phyloP scores from a whole-genome alignment of 345 rosid species.

The Acer campestre region DNA sequence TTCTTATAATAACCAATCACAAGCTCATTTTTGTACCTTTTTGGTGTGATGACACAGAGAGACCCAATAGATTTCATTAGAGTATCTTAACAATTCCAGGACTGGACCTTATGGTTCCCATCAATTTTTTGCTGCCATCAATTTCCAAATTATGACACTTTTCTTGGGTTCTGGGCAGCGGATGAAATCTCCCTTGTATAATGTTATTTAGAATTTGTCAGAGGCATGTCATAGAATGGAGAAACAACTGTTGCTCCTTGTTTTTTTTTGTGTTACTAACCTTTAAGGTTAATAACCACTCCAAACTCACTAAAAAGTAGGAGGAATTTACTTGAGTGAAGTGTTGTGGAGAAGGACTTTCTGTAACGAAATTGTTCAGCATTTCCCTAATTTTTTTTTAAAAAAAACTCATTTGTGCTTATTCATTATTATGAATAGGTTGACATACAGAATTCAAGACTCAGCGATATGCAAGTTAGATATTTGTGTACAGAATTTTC shows the following conservation, averaged over 20 bases:
- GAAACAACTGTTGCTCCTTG: background rate
- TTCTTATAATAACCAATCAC: no score
- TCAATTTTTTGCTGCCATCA: background rate
- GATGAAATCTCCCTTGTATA: background rate
- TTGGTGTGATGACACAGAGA: background rate
- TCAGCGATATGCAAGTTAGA: background rate
- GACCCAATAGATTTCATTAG: background rate
- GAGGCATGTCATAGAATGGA: background rate
- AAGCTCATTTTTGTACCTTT: background rate
- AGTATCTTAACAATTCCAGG: conserved; percentile 2
- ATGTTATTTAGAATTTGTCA: background rate
- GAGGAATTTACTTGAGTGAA: background rate
- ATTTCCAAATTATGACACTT: background rate
- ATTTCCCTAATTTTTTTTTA: background rate
- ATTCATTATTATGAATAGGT: conserved; percentile 1
- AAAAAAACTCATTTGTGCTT: background rate
- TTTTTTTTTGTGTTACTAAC: background rate
- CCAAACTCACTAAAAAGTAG: background rate
- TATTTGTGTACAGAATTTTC: background rate
- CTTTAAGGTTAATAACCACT: background rate
- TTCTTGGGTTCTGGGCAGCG: background rate
- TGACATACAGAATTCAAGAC: background rate
- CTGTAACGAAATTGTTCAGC: background rate
- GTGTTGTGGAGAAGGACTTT: background rate
- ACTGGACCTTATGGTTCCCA: background rate